Percentiles rank a stretch among this genome's conserved stretches.
Evolutionary conservation across 2,329 filamentous ascomycete species (phyloP).

Genomic region (Leptographium procerum): DNA sequence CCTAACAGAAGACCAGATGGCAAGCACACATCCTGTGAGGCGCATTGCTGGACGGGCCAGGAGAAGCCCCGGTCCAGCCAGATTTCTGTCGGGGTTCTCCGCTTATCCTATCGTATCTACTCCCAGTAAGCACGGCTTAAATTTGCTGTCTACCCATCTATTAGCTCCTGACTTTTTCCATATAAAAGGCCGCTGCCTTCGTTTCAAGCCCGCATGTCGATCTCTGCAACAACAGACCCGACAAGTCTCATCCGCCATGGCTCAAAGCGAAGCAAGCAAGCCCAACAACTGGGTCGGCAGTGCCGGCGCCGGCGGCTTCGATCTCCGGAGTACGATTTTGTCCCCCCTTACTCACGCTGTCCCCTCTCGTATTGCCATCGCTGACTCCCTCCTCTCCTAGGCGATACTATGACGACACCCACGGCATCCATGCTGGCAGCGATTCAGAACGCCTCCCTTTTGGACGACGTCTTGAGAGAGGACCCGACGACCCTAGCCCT

Average conservation of each 20-base stretch:
- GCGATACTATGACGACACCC: conserved; percentile 56
- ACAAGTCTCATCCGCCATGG: not conserved
- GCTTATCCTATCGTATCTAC: not conserved
- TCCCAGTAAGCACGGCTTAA: no score
- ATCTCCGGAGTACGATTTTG: conserved; percentile 21
- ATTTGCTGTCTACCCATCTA: no score
- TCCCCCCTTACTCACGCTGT: not conserved
- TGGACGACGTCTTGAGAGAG: conserved; percentile 76
- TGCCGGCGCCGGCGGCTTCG: conserved; percentile 19
- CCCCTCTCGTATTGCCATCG: not conserved
- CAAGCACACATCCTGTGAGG: not conserved
- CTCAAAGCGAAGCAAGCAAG: not conserved
- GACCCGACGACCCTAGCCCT: conserved; percentile 68
- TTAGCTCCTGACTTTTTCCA: not conserved
- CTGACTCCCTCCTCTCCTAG: conserved; percentile 21
- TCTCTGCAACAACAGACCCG: not conserved
- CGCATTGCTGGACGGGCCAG: not conserved
- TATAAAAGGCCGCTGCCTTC: not conserved
- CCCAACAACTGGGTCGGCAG: conserved; percentile 20
- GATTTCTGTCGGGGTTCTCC: not conserved
- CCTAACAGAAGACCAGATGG: not conserved
- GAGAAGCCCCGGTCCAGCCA: not conserved
- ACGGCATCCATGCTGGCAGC: conserved; percentile 73
- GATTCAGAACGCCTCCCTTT: conserved; percentile 60
- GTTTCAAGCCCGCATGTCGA: not conserved